Conservation (phyloP, 306 rosid species). For the Morella rubra region DNA sequence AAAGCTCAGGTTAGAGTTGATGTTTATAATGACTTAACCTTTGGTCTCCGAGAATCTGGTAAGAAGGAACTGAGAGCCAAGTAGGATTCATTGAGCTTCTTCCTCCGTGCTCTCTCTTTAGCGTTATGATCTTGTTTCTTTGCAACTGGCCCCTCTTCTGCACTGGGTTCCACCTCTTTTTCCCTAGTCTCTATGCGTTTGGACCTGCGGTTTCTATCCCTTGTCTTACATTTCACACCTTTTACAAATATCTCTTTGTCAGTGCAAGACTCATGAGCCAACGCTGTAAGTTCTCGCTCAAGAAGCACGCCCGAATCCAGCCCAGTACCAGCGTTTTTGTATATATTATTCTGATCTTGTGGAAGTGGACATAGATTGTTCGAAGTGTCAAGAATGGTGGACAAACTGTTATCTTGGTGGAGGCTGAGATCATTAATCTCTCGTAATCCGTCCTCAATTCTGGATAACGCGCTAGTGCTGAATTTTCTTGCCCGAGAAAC, state of each 20-base stretch:
- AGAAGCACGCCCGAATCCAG: background rate
- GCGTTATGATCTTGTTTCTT: background rate
- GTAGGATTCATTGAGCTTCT: background rate
- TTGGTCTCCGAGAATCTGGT: background rate
- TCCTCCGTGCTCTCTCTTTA: conserved; percentile 3
- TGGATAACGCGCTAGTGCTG: background rate
- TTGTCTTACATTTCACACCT: too few species aligned
- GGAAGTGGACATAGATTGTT: too few species aligned
- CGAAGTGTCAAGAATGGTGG: too few species aligned
- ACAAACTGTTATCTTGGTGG: too few species aligned
- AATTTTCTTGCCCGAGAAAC: background rate
- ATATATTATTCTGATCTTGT: too few species aligned
- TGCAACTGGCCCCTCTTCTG: background rate
- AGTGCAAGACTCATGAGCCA: background rate
- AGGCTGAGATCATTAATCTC: too few species aligned
- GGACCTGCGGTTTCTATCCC: too few species aligned
- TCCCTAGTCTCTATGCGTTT: too few species aligned
- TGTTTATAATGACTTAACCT: background rate
- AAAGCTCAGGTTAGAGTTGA: background rate
- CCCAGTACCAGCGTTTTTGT: too few species aligned
- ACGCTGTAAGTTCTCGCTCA: background rate
- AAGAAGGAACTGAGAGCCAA: background rate
- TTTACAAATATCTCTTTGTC: too few species aligned
- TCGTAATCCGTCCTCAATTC: too few species aligned
- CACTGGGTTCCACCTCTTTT: too few species aligned